Conservation (phyloP, 1,284 basidiomycete species). For the Tilletia indica region DNA sequence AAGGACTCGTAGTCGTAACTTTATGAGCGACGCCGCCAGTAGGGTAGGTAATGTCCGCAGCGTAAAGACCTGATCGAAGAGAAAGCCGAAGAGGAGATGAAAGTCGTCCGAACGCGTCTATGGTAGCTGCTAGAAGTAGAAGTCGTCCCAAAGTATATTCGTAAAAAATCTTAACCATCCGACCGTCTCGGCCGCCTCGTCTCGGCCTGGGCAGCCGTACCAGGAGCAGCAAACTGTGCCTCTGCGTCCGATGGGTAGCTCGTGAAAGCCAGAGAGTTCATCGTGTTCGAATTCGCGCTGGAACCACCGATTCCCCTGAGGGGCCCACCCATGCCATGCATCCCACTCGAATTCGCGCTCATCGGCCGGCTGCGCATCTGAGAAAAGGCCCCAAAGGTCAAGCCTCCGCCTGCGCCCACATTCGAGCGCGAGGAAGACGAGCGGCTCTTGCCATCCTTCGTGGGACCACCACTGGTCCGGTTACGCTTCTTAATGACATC, state of each 20-base stretch:
- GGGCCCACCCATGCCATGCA: no score
- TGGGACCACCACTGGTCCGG: slow-evolving; percentile 32
- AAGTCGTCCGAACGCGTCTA: background rate
- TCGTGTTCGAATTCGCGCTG: no score
- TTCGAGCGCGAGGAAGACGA: slow-evolving; percentile 5
- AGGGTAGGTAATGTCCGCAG: no score
- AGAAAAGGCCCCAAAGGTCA: background rate
- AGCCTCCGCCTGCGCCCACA: background rate
- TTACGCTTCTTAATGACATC: slow-evolving; percentile 93
- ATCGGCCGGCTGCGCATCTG: no score
- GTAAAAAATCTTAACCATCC: background rate
- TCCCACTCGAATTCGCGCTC: no score
- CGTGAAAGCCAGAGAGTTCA: no score
- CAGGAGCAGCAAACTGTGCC: background rate
- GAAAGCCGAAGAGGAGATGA: background rate
- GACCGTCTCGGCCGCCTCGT: background rate
- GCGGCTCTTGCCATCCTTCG: slow-evolving; percentile 9
- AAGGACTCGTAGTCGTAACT: no score
- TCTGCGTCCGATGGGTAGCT: background rate
- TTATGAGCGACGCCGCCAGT: no score
- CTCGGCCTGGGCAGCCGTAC: background rate
- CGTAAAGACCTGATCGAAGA: no score
- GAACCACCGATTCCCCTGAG: no score
- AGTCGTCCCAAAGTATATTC: background rate
- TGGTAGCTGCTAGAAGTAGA: background rate